A percentile compares a stretch with the other conserved stretches of the same genome.
These are phyloP conservation scores for Blastobotrys persicus DNA, from an alignment of 1,139 yeast genomes.

Conservation along the genomic window DNA sequence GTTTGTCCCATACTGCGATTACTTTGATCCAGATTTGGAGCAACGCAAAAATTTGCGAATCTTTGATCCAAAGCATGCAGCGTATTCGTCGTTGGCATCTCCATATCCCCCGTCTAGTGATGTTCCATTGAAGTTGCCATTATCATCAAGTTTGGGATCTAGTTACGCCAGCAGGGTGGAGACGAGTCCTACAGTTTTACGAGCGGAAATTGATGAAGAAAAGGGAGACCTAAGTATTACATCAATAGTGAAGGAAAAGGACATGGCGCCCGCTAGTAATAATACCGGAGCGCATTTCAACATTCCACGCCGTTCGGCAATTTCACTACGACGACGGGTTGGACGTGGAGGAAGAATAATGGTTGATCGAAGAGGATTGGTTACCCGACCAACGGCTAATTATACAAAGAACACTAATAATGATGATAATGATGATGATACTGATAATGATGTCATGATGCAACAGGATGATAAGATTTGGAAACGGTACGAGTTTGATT, in stretches of 20 bases:
- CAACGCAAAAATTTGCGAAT: slow-evolving; percentile 39
- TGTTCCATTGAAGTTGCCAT: slow-evolving; percentile 30
- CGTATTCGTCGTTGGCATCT: slow-evolving; percentile 78
- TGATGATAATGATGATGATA: slow-evolving; percentile 31
- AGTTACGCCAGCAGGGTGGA: slow-evolving; percentile 33
- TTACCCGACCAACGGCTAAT: slow-evolving; percentile 16
- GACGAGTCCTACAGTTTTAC: slow-evolving; percentile 28
- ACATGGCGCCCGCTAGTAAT: slow-evolving; percentile 21
- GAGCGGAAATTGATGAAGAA: slow-evolving; percentile 19
- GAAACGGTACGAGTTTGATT: slow-evolving; percentile 76
- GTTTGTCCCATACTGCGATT: slow-evolving; percentile 79
- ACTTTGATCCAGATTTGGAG: slow-evolving; percentile 48
- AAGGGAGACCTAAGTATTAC: slow-evolving; percentile 26
- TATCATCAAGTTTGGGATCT: slow-evolving; percentile 31
- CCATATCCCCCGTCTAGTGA: slow-evolving; percentile 65
- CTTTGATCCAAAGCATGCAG: slow-evolving; percentile 61
- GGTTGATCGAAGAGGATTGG: slow-evolving; percentile 64
- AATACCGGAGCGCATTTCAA: slow-evolving; percentile 20
- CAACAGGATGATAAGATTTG: slow-evolving; percentile 37
- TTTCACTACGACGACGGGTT: slow-evolving; percentile 65
- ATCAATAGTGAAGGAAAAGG: slow-evolving; percentile 28
- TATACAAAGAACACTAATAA: slow-evolving; percentile 9
- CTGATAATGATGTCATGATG: slow-evolving; percentile 27
- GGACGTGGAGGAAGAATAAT: slow-evolving; percentile 72
- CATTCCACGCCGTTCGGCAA: slow-evolving; percentile 36